Evolutionary conservation across 2,329 filamentous ascomycete species (phyloP), one percentile per base, ranked within the genome.

Genomic region (Sclerotinia subarctica): DNA sequence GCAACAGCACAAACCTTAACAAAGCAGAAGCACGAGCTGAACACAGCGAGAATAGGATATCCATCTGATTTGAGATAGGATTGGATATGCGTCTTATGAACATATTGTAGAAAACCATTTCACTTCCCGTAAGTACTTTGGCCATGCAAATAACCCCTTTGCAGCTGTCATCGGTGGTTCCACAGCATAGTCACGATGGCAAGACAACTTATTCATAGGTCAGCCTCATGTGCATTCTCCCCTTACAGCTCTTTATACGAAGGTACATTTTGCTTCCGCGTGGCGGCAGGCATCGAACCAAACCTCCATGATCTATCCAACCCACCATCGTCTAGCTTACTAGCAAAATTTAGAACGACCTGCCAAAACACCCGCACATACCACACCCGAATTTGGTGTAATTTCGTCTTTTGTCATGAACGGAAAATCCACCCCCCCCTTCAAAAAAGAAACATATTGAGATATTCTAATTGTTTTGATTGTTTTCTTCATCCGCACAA

Each of bases 101-200:
- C 65, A 63, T 54, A 13, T 63, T 32, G 59, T 32, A 67, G 38
- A 53, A 29, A 54, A 46, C n/a, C 32, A 38, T 29, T 35, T 46
- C 42, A 46, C 59, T 54, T 62, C 56, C 56, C 56, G 29, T 13
- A 46, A 67, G 56, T 67, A 46, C 49, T 32, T 62, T 38, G 35
- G 29, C 65, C 24, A 67, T 67, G 65, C 65, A 67, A 59, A 67
- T 53, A 67, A 67, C 56, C 65, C 65, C 52, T 52, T 57, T 44
- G 65, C 65, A 67, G 65, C 65, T 67, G 65, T 67, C 65, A 67
- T 63, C 57, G 53, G 29, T 47, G 35, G 66, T 68, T 65, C 26
- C 66, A 68, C 66, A 49, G 35, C 66, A 65, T 57, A 68, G 60
- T 68, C 66, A 68, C 66, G 51, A 68, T 68, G 66, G 66, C 66